Evolutionary conservation across 768 basidiomycete species (phyloP), one percentile per base, ranked within the genome.

Genomic region (Tubosaeta sp.): DNA sequence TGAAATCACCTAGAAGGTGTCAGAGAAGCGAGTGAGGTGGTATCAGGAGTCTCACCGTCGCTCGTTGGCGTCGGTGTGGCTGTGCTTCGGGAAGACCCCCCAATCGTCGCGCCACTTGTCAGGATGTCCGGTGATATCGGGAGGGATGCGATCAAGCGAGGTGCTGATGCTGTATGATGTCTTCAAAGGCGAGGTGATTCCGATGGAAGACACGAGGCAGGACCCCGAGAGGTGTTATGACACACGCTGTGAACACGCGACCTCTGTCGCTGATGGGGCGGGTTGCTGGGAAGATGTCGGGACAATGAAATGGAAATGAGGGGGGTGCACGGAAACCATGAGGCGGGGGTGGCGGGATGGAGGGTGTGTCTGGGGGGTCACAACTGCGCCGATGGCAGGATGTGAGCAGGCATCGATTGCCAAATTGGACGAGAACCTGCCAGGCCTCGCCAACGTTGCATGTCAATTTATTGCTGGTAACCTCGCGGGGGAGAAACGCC

Each of bases 381-480:
- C 22, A 22, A 22, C 22, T 22, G 22, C 22, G 22, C 22, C 22
- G 22, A 22, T 22, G 22, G 22, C 22, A 22, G 22, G 22, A 22
- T 22, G 22, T 22, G 22, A 22, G 22, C 22, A 22, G 22, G 33
- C 45, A 45, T 38, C 41, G 22, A 31, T 50, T 58, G 7, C 65
- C 59, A 39, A 17, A 50, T 54, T 43, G 7, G 53, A 51, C 33
- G 19, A 16, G 49, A 57, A 54, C 41, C 31, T 56, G 50, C 53
- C 60, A 51, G 58, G 51, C 67, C 62, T 67, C 62, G 60, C 65
- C 65, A 63, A 65, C 62, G 65, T 55, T 56, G 65, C 62, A 43
- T 64, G 59, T 64, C 57, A 46, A 34, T 61, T 19, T 43, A 49
- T 58, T 58, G 56, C 46, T 46, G 43, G 48, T 50, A 50, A 50